Evolutionary conservation across 257 asterid species (phyloP).

Genomic region (Ballota nigra): DNA sequence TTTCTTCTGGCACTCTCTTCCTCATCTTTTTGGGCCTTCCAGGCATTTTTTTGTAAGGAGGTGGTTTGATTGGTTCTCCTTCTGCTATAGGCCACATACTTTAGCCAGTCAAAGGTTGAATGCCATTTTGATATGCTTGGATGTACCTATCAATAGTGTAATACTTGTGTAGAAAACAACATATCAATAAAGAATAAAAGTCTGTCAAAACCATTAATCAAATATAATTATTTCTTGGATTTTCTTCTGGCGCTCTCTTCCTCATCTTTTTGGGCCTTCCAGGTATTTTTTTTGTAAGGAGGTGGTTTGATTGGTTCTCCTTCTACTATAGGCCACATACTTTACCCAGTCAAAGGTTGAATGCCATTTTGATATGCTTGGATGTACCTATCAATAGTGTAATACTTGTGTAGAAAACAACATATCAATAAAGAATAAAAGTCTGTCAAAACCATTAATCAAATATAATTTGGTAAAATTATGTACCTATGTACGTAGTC

Average conservation of each 20-base stretch:
- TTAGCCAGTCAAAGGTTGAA: not conserved
- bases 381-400: not conserved
- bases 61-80: not conserved
- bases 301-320: not conserved
- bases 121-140: not conserved
- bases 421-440: too few relatives aligned
- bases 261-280: not conserved
- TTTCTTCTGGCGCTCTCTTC: not conserved
- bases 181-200: not conserved
- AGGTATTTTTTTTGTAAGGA: not conserved
- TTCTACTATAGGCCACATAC: not conserved
- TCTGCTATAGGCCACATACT: not conserved
- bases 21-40: not conserved
- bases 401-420: too few relatives aligned
- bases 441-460: too few relatives aligned
- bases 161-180: not conserved
- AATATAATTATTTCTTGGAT: not conserved
- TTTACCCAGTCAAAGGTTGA: not conserved
- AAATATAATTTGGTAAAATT: too few relatives aligned
- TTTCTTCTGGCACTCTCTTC: not conserved
- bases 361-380: not conserved
- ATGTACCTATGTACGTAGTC: too few relatives aligned
- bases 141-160: not conserved
- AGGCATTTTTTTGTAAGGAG: not conserved
- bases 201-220: too few relatives aligned